Evolutionary conservation across 306 rosid species (phyloP).

Genomic region (Acacia confusa): DNA sequence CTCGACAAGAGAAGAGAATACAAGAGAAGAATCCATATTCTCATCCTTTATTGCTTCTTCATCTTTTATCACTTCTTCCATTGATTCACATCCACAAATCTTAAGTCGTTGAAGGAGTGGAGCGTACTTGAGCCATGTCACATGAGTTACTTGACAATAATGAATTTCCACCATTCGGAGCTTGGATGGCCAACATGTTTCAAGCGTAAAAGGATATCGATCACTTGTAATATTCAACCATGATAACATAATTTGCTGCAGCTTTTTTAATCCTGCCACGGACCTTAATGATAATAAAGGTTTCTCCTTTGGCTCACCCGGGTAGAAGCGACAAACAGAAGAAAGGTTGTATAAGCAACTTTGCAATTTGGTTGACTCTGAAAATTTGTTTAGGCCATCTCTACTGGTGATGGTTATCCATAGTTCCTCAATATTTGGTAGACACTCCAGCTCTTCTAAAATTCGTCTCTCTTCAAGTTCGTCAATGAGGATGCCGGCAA

Average conservation of each 20-base stretch:
- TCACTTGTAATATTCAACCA: neutral
- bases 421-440: neutral
- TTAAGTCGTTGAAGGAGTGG: neutral
- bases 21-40: neutral
- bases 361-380: neutral
- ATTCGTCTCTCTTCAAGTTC: accelerated
- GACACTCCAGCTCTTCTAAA: neutral
- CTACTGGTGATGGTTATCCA: accelerated
- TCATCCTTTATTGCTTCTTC: neutral
- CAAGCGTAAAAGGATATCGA: neutral
- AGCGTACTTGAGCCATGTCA: neutral
- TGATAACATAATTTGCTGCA: accelerated
- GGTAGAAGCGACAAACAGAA: no score
- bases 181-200: neutral
- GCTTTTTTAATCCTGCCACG: neutral
- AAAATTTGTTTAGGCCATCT: neutral
- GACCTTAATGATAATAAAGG: neutral
- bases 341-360: neutral
- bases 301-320: accelerated
- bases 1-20: neutral
- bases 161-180: neutral
- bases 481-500: accelerated
- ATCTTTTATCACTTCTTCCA: conserved; percentile 1
- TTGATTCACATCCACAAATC: accelerated
- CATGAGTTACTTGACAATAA: neutral